Percentiles rank a stretch among this genome's conserved stretches.
These are phyloP conservation scores for Fusarium sp. DNA, from an alignment of 2,329 filamentous ascomycete species.

Conservation along the genomic window DNA sequence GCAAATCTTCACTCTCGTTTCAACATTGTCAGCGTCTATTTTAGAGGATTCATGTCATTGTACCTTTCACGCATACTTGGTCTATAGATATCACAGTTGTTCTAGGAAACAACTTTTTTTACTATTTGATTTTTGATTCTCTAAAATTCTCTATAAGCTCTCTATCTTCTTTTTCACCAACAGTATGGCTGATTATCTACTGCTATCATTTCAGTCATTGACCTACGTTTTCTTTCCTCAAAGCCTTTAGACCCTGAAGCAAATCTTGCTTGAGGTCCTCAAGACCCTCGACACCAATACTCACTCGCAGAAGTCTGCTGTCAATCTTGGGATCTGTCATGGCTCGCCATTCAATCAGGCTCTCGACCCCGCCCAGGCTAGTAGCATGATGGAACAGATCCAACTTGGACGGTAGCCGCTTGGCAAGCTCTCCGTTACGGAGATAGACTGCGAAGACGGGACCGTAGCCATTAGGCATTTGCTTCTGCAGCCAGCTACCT, in stretches of 20 bases:
- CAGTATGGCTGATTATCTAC: neutral
- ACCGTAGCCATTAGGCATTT: conserved; percentile 93
- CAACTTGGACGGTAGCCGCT: conserved; percentile 80
- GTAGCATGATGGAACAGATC: conserved; percentile 93
- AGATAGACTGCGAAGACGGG: conserved; percentile 86
- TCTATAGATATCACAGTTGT: conserved; percentile 8
- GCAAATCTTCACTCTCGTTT: conserved; percentile 3
- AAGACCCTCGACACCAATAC: conserved; percentile 87
- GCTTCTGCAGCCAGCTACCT: conserved; percentile 79
- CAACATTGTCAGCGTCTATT: conserved; percentile 4
- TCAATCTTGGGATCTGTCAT: conserved; percentile 86
- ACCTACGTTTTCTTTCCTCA: conserved; percentile 52
- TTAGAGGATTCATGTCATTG: conserved; percentile 6
- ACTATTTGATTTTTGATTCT: conserved; percentile 9
- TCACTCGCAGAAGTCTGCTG: conserved; percentile 79
- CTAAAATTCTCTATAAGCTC: conserved; percentile 1
- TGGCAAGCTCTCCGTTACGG: conserved; percentile 71
- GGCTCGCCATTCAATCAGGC: conserved; percentile 93
- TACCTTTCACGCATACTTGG: conserved; percentile 2
- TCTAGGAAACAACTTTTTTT: conserved; percentile 2
- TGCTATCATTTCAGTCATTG: neutral
- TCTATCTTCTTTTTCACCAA: neutral
- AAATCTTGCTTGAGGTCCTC: conserved; percentile 87
- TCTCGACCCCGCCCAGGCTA: conserved; percentile 93
- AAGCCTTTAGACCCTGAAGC: conserved; percentile 71